phyloP scores from a whole-genome alignment of 176 grass and related monocot genomes.

The Areca catechu region DNA sequence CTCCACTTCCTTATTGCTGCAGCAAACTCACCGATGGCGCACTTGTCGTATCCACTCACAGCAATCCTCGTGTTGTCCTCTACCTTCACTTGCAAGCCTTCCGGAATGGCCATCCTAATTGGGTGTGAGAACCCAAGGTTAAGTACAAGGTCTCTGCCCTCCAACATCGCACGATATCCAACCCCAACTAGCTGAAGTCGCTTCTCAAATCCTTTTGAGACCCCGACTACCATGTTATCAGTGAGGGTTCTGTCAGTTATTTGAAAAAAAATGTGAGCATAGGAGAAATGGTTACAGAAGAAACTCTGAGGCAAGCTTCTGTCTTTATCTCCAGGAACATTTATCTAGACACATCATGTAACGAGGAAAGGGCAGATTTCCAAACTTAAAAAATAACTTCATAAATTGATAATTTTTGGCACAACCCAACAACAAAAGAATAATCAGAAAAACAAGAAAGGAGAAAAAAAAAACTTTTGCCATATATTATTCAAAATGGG shows the following conservation, averaged over 20 bases:
- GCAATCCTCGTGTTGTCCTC: slow-evolving; percentile 86
- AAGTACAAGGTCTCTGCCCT: slow-evolving; percentile 75
- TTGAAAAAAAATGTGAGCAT: too few relatives aligned
- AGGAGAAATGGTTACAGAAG: too few relatives aligned
- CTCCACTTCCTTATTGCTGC: slow-evolving; percentile 87
- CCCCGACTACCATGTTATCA: slow-evolving; percentile 83
- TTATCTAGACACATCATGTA: too few relatives aligned
- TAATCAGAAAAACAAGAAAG: too few relatives aligned
- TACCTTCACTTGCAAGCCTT: slow-evolving; percentile 67
- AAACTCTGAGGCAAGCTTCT: too few relatives aligned
- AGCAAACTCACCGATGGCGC: slow-evolving; percentile 72
- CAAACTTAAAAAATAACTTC: too few relatives aligned
- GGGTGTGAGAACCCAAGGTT: slow-evolving; percentile 88
- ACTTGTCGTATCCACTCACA: slow-evolving; percentile 74
- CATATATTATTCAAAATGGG: too few relatives aligned
- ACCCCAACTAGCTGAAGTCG: slow-evolving; percentile 76
- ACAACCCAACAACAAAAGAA: too few relatives aligned
- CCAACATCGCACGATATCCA: slow-evolving; percentile 75
- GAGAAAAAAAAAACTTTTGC: too few relatives aligned
- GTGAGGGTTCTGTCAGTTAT: slow-evolving; percentile 50
- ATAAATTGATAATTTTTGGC: too few relatives aligned
- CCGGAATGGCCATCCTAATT: slow-evolving; percentile 76
- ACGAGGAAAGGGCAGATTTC: too few relatives aligned
- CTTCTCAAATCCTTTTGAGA: slow-evolving; percentile 96
- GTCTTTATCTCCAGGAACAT: too few relatives aligned